Evolutionary conservation across 169 alveolate species (phyloP).

Genomic region (Plasmodium malariae): DNA sequence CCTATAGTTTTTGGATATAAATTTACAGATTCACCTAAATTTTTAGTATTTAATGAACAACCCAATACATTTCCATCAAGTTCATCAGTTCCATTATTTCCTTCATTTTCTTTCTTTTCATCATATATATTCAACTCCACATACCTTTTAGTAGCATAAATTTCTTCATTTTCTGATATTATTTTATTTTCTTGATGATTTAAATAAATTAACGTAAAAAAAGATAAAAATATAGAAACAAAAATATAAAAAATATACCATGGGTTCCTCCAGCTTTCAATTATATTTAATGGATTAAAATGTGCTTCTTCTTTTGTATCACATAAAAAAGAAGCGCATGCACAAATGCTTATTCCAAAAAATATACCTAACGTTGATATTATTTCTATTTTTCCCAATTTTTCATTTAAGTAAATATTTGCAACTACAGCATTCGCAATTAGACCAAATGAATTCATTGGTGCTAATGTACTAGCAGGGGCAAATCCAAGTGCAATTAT

Average conservation of each 20-base stretch:
- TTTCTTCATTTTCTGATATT: slow-evolving; percentile 79
- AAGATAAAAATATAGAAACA: slow-evolving; percentile 81
- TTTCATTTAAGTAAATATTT: slow-evolving; percentile 85
- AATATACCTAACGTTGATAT: slow-evolving; percentile 87
- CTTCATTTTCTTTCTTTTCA: slow-evolving; percentile 64
- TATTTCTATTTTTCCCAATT: slow-evolving; percentile 86
- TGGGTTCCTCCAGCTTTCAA: slow-evolving; percentile 88
- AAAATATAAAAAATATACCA: slow-evolving; percentile 86
- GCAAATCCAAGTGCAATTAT: slow-evolving; percentile 89
- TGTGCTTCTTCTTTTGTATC: slow-evolving; percentile 41
- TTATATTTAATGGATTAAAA: slow-evolving; percentile 74
- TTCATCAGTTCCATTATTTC: background rate
- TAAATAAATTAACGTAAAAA: slow-evolving; percentile 83
- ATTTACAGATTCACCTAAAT: slow-evolving; percentile 59
- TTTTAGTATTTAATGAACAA: slow-evolving; percentile 29
- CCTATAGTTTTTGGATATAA: slow-evolving; percentile 82
- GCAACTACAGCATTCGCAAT: slow-evolving; percentile 90
- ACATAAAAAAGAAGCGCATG: slow-evolving; percentile 87
- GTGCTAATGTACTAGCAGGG: slow-evolving; percentile 90
- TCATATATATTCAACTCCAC: slow-evolving; percentile 76
- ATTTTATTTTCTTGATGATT: slow-evolving; percentile 82
- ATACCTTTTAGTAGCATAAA: slow-evolving; percentile 79
- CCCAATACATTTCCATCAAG: slow-evolving; percentile 53
- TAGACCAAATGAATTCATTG: slow-evolving; percentile 89
- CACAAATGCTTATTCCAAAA: slow-evolving; percentile 87